Conservation (phyloP, 805 yeast species). For the Suhomyces prunicola region DNA sequence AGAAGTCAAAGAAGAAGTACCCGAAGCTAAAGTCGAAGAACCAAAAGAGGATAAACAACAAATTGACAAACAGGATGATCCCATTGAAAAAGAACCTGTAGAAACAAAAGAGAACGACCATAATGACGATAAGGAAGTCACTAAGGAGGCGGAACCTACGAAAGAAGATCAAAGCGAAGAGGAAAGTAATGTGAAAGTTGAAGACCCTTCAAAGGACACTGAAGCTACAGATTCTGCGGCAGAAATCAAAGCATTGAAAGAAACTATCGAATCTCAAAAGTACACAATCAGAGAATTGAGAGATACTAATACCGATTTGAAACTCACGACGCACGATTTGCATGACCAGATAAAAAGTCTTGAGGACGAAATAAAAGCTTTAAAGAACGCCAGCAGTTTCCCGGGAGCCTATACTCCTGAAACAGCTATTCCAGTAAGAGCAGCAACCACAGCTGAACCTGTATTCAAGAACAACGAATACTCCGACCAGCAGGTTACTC, state of each 20-base stretch:
- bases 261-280: conserved; percentile 29
- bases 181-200: conserved; percentile 5
- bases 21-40: neutral
- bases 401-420: conserved; percentile 5
- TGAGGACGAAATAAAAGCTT: conserved; percentile 18
- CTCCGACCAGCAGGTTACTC: conserved; percentile 23
- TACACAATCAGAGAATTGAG: conserved; percentile 35
- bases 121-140: neutral
- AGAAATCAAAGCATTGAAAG: conserved; percentile 7
- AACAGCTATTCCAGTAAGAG: conserved; percentile 1
- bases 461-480: conserved; percentile 27
- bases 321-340: conserved; percentile 37
- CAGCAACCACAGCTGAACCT: conserved; percentile 27
- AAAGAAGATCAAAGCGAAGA: neutral
- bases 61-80: neutral
- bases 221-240: conserved; percentile 2
- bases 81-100: neutral
- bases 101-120: neutral
- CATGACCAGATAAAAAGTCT: conserved; percentile 32
- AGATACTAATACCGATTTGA: conserved; percentile 42
- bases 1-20: neutral
- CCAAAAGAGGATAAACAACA: conserved; percentile 53
- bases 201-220: conserved; percentile 3
- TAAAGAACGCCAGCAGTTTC: conserved; percentile 6
- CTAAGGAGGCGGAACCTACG: neutral